Evolutionary conservation across 1,139 yeast genomes (phyloP).

Genomic region (Debaryomyces sp.): DNA sequence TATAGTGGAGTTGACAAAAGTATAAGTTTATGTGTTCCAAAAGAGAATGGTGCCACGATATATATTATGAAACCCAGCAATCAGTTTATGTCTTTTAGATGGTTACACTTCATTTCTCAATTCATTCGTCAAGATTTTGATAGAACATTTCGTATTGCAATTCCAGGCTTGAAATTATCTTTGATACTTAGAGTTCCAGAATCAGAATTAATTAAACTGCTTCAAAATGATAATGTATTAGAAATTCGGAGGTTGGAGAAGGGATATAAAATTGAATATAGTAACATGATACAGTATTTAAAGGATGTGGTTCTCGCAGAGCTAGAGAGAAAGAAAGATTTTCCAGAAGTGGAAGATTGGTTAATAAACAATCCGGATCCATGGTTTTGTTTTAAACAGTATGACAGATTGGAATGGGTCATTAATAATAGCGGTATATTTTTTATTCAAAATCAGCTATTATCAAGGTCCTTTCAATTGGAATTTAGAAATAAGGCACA

Average conservation of each 20-base stretch:
- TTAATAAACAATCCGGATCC: constrained; percentile 21
- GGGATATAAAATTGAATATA: constrained; percentile 41
- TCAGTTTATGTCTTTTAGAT: constrained; percentile 53
- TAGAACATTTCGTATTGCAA: constrained; percentile 34
- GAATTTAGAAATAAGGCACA: constrained; percentile 56
- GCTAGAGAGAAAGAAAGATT: constrained; percentile 12
- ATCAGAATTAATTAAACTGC: neutral
- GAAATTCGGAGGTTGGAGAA: constrained; percentile 16
- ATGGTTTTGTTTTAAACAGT: constrained; percentile 64
- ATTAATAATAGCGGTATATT: constrained; percentile 53
- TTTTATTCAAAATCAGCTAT: constrained; percentile 32
- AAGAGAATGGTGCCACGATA: constrained; percentile 29
- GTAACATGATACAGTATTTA: constrained; percentile 39
- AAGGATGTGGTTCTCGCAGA: constrained; percentile 22
- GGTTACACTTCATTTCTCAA: constrained; percentile 63
- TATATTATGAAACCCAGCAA: constrained; percentile 62
- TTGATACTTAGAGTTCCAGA: constrained; percentile 47
- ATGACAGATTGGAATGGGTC: constrained; percentile 80
- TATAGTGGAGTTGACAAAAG: constrained; percentile 74
- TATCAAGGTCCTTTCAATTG: constrained; percentile 34
- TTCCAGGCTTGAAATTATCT: constrained; percentile 56
- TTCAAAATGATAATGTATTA: neutral
- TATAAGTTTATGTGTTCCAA: constrained; percentile 51
- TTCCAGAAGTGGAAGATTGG: constrained; percentile 19
- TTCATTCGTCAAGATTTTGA: constrained; percentile 33